Evolutionary conservation across 2,329 filamentous ascomycete species (phyloP).

Genomic region (Bipolaris sorokiniana): DNA sequence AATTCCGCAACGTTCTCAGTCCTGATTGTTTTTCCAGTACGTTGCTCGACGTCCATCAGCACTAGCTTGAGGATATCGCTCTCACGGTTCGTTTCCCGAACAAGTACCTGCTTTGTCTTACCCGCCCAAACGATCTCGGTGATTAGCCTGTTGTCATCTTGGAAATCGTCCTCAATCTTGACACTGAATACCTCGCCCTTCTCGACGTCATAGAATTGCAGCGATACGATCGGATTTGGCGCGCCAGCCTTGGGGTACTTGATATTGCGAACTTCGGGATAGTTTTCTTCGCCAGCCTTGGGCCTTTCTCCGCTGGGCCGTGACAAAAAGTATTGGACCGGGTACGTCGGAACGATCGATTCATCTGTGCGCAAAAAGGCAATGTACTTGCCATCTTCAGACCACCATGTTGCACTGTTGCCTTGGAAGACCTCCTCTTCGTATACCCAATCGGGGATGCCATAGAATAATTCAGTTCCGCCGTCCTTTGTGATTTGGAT

Average conservation of each 20-base stretch:
- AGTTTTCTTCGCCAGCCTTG: conserved; percentile 76
- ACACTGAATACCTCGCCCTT: conserved; percentile 81
- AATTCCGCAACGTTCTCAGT: conserved; percentile 78
- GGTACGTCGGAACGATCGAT: conserved; percentile 86
- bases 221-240: conserved; percentile 86
- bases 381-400: conserved; percentile 83
- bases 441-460: conserved; percentile 97
- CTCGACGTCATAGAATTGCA: conserved; percentile 86
- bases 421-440: conserved; percentile 82
- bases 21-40: conserved; percentile 78
- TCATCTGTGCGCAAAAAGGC: conserved; percentile 95
- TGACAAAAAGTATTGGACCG: conserved; percentile 90
- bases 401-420: conserved; percentile 94
- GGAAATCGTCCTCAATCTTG: conserved; percentile 76
- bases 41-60: conserved; percentile 76
- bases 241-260: conserved; percentile 97
- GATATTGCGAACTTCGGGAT: conserved; percentile 88
- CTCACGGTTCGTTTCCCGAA: conserved; percentile 92
- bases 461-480: conserved; percentile 88
- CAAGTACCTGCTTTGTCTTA: conserved; percentile 71
- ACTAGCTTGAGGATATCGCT: conserved; percentile 90
- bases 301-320: conserved; percentile 78
- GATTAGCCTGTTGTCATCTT: conserved; percentile 82
- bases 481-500: conserved; percentile 84
- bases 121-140: conserved; percentile 94